Evolutionary conservation across 306 rosid genomes (phyloP).

Genomic region (Prunus davidiana): DNA sequence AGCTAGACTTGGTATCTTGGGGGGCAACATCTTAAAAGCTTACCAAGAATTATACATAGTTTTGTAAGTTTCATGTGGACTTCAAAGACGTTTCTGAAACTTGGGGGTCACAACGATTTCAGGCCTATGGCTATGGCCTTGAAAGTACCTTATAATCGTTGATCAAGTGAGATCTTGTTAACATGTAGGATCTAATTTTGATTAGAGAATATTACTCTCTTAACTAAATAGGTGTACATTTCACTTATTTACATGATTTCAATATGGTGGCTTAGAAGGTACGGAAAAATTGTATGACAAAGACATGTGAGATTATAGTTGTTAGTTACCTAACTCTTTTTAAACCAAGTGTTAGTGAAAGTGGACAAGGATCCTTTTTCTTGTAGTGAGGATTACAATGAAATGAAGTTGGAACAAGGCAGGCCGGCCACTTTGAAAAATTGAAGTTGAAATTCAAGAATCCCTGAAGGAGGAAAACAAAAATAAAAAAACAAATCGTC

Average conservation of each 20-base stretch:
- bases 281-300: neutral
- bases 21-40: no score
- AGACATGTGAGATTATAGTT: neutral
- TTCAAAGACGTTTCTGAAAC: no score
- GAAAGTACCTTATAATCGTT: neutral
- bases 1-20: no score
- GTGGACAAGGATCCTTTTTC: neutral
- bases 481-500: no score
- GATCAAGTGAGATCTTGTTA: neutral
- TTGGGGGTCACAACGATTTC: no score
- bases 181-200: neutral
- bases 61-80: no score
- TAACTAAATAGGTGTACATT: no score
- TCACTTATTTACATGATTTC: neutral
- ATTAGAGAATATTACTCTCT: neutral
- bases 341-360: neutral
- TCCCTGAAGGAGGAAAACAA: neutral
- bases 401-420: neutral
- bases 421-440: neutral
- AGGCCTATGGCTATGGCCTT: no score
- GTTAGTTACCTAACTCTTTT: neutral
- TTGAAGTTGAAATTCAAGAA: neutral
- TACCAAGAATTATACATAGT: no score
- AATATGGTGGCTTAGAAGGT: neutral
- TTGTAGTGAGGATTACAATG: neutral